Base-by-base conservation (phyloP, 495 filamentous ascomycete species). In the Daldinia loculata region DNA sequence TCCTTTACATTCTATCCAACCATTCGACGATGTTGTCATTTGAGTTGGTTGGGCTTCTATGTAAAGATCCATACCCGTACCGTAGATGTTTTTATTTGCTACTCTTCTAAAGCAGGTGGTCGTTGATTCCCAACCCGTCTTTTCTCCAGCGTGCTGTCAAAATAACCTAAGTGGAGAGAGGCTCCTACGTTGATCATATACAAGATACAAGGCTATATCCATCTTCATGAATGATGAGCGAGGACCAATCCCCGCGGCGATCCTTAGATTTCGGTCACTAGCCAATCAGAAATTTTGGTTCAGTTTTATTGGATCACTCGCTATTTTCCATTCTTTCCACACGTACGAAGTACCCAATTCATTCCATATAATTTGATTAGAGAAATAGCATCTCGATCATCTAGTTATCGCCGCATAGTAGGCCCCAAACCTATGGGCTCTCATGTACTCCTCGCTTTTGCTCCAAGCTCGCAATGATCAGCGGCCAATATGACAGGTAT, bases 111-210 rank as follows among this genome's bases (percentile, higher is more conserved):
- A 45, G 26, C 29, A 56, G 30, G 27, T 19, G 30, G 27, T 19
- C 19, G 30, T 56, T 34, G 52, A 56, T 34, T 19, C 29, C 52
- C n/a, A 32, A 56, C 52, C 52, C 14, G 7, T 56, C 52, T 27
- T 30, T 19, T 17, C 15, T 9, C 19, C 19, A 48, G 43, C 43
- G 43, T 48, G 43, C 27, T 22, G 27, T 56, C 29, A 34, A 56
- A 30, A 56, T 56, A 34, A 55, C 53, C 22, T 45, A 34, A 56
- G 15, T 38, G 30, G 58, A 48, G 15, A 71, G 62, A 66, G 69
- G 69, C 69, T 71, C 69, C 69, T 63, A 71, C 45, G 63, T 59
- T 66, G 67, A 66, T 70, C 61, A 50, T 60, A 53, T 70, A 65
- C 61, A 17, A 69, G 30, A 63, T 62, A 67, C 63, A 60, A 66